Evolutionary conservation across 2,329 filamentous ascomycete genomes (phyloP), one percentile per base, ranked within the genome.

Genomic region (Aspergillus awamori): DNA sequence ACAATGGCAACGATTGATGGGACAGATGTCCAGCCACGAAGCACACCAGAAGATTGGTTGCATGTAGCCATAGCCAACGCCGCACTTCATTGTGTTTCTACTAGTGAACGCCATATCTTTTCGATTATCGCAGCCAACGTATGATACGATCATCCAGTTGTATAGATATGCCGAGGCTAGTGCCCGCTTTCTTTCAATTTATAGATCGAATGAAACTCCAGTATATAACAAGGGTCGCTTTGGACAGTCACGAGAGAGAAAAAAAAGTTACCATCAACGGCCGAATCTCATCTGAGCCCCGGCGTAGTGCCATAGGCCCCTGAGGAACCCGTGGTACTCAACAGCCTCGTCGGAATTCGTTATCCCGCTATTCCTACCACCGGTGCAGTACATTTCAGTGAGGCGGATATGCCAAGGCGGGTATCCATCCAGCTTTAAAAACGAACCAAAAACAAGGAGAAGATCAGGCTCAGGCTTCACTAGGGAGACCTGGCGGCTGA

Each of bases 381-480:
- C 79, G 3, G 85, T 85, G 74, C 81, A 86, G 74, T 93, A 97
- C 60, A 99, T 97, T 82, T 99, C 95, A 0, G 93, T 97, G 72
- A 99, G 80, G 47, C 95, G 86, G 63, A 98, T 86, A 78, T 97
- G 95, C 95, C 95, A 99, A 1, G 95, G 95, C 8, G 95, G 95
- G 74, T 98, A 99, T 8, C 95, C 93, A 57, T 92, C 89, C 48
- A 99, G 79, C 74, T 93, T 89, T 57, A 98, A 87, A 53, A 88
- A 87, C 4, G 93, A 91, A 1, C 90, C 88, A 75, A 99, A 99
- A 8, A 97, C 80, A 58, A 99, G 86, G 61, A 99, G 81, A 13
- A 99, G 82, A 74, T 98, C 93, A 2, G 95, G 95, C 77, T 99
- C 94, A 8, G 86, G 84, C 84, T 96, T 95, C 63, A 96, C 88